Percentiles rank a stretch among this genome's conserved stretches.
Conservation (phyloP, 805 yeast genomes). For the Kockiozyma suomiensis region DNA sequence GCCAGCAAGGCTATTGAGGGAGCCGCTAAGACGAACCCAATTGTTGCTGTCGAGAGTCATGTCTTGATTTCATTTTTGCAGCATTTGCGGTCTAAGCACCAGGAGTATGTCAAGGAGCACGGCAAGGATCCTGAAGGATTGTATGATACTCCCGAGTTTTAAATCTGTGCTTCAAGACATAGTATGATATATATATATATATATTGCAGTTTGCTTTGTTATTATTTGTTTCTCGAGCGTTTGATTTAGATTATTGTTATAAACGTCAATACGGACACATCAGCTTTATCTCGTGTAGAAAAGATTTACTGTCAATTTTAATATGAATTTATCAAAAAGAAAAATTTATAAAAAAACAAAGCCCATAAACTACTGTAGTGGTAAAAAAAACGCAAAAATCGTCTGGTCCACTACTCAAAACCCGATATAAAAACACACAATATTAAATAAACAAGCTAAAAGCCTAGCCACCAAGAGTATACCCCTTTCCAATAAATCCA, state of each 20-base stretch:
- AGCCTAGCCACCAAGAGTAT: constrained; percentile 62
- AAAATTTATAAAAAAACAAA: too few species aligned
- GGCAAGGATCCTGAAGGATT: constrained; percentile 32
- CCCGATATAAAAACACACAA: too few species aligned
- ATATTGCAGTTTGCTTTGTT: not conserved
- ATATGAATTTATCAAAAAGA: too few species aligned
- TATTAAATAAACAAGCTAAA: too few species aligned
- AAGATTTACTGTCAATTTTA: too few species aligned
- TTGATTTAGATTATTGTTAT: not conserved
- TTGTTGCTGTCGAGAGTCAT: constrained; percentile 26
- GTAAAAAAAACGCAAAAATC: too few species aligned
- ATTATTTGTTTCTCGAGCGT: not conserved
- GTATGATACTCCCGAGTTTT: constrained; percentile 31
- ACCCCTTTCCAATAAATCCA: constrained; percentile 80
- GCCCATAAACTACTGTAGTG: too few species aligned
- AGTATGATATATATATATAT: too few species aligned
- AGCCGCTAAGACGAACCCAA: constrained; percentile 24
- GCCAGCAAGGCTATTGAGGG: constrained; percentile 29
- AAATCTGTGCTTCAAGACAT: not conserved
- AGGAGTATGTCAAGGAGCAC: constrained; percentile 26
- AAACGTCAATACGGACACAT: too few species aligned
- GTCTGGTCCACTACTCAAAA: too few species aligned
- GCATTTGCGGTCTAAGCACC: constrained; percentile 28
- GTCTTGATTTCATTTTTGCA: constrained; percentile 20
- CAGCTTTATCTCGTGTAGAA: too few species aligned